A percentile compares a stretch with the other conserved stretches of the same genome.
These are phyloP conservation scores for Heritiera fomes DNA, from an alignment of 345 rosid genomes.

Conservation along the genomic window DNA sequence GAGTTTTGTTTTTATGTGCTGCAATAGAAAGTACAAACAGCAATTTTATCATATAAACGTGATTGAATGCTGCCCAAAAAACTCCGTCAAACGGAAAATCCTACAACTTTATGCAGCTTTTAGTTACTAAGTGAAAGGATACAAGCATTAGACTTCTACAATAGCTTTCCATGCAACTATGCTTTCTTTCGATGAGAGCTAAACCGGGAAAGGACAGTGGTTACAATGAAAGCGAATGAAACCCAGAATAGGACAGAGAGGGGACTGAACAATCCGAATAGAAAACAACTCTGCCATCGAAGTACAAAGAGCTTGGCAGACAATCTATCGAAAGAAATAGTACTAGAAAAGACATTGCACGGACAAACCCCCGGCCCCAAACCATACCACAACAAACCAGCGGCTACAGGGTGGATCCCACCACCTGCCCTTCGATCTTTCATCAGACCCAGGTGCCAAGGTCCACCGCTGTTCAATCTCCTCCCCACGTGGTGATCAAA, in stretches of 20 bases:
- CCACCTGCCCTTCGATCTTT: constrained; percentile 25
- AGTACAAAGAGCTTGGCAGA: too few relatives aligned
- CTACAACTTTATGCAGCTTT: not conserved
- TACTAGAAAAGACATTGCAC: not conserved
- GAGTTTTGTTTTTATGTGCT: not conserved
- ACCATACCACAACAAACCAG: not conserved
- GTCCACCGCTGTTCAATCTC: constrained; percentile 17
- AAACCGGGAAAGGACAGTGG: not conserved
- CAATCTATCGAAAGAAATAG: not conserved
- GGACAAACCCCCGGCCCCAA: not conserved
- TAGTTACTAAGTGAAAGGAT: too few relatives aligned
- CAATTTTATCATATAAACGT: not conserved
- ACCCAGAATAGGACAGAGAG: not conserved
- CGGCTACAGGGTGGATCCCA: constrained; percentile 40
- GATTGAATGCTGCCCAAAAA: not conserved
- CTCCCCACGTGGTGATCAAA: not conserved
- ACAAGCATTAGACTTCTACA: not conserved
- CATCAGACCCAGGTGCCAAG: constrained; percentile 37
- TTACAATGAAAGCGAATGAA: not conserved
- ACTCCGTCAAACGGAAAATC: not conserved
- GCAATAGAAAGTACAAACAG: not conserved
- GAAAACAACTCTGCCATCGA: too few relatives aligned
- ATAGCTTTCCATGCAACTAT: not conserved
- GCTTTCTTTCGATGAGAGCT: not conserved
- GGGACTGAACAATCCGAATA: too few relatives aligned